Evolutionary conservation across 2,329 filamentous ascomycete species (phyloP).

Genomic region (Neofusicoccum umdonicola): DNA sequence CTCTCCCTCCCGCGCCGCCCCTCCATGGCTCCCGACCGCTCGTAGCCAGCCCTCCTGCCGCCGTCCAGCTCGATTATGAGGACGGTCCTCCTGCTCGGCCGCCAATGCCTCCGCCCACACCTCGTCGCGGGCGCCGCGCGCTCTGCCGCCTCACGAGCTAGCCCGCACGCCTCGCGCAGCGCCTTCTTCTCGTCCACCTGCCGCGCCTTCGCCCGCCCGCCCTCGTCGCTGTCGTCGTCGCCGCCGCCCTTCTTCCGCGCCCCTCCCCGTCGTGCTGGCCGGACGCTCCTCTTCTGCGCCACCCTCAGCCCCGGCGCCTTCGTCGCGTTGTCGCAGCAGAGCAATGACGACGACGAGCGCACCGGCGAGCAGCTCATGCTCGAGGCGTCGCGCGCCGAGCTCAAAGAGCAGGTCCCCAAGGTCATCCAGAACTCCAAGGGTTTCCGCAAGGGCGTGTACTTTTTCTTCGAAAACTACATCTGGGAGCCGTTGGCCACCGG

Average conservation of each 20-base stretch:
- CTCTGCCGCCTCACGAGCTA: slow-evolving; percentile 18
- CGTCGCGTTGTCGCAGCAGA: slow-evolving; percentile 36
- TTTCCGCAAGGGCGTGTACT: slow-evolving; percentile 58
- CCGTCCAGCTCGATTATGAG: slow-evolving; percentile 43
- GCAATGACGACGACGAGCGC: slow-evolving; percentile 53
- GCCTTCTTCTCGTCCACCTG: background rate
- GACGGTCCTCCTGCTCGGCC: slow-evolving; percentile 48
- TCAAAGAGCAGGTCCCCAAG: slow-evolving; percentile 65
- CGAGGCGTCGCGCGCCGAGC: slow-evolving; percentile 73
- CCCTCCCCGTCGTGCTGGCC: background rate
- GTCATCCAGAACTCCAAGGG: slow-evolving; percentile 60
- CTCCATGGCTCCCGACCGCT: slow-evolving; percentile 14
- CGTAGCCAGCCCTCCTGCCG: slow-evolving; percentile 2
- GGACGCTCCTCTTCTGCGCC: slow-evolving; percentile 3
- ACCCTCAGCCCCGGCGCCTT: slow-evolving; percentile 58
- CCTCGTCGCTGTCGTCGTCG: background rate
- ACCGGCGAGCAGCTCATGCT: slow-evolving; percentile 88
- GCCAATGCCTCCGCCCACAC: slow-evolving; percentile 49
- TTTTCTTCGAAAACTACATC: slow-evolving; percentile 70
- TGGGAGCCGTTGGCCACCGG: slow-evolving; percentile 83
- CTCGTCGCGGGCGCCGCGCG: slow-evolving; percentile 32
- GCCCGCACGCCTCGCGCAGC: background rate
- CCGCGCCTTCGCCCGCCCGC: slow-evolving; percentile 4
- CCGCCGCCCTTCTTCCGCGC: slow-evolving; percentile 13
- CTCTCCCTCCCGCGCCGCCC: background rate